A percentile compares a stretch with the other conserved stretches of the same genome.
phyloP scores from a whole-genome alignment of 768 basidiomycete genomes.

The Lactifluus echinatus region DNA sequence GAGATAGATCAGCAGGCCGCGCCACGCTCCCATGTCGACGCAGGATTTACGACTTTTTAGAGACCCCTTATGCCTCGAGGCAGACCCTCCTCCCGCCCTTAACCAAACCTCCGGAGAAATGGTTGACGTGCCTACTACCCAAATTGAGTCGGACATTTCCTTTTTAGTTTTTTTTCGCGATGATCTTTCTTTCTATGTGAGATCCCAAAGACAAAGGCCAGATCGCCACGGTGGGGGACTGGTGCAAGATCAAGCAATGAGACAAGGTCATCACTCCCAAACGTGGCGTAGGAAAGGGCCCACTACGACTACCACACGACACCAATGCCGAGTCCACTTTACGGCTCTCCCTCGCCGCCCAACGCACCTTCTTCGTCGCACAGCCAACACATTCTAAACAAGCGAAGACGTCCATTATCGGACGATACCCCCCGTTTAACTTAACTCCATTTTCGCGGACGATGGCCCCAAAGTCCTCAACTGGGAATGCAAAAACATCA shows the following conservation, averaged over 20 bases:
- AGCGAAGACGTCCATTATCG: too few relatives aligned
- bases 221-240: neutral
- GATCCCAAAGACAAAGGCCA: neutral
- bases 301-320: too few relatives aligned
- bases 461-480: too few relatives aligned
- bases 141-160: neutral
- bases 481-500: too few relatives aligned
- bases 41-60: neutral
- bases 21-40: slow-evolving; percentile 2
- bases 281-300: too few relatives aligned
- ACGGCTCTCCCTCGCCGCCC: too few relatives aligned
- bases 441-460: too few relatives aligned
- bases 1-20: neutral
- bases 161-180: neutral
- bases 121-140: neutral
- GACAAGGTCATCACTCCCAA: too few relatives aligned
- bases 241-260: neutral
- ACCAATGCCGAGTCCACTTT: too few relatives aligned
- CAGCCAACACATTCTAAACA: too few relatives aligned
- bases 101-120: neutral
- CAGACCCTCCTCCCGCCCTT: neutral
- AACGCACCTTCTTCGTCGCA: too few relatives aligned
- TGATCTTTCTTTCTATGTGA: neutral
- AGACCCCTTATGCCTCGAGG: slow-evolving; percentile 6
- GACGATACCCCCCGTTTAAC: too few relatives aligned